These are phyloP conservation scores for Phoenix dactylifera DNA, from an alignment of 176 grass and related monocot species.

Conservation along the genomic window DNA sequence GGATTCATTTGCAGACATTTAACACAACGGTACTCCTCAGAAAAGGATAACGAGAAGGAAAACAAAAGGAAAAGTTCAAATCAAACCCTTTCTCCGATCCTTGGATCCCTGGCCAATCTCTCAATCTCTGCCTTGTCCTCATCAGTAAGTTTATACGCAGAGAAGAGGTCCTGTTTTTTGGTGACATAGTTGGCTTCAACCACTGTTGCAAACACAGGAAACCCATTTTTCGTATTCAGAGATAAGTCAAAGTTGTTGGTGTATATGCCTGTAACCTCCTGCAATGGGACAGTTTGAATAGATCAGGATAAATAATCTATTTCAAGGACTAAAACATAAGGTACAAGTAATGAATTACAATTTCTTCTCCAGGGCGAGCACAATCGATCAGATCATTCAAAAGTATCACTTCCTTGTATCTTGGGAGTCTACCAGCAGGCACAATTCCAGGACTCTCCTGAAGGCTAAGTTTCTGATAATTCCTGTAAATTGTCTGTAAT, in stretches of 20 bases:
- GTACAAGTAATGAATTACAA: constrained; percentile 46
- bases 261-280: constrained; percentile 98
- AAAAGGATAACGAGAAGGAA: constrained; percentile 16
- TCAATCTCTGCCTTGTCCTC: constrained; percentile 98
- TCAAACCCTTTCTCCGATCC: constrained; percentile 93
- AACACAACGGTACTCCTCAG: constrained; percentile 2
- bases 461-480: constrained; percentile 93
- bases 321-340: constrained; percentile 4
- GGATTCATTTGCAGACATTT: constrained; percentile 5
- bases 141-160: constrained; percentile 94
- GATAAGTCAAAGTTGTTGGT: constrained; percentile 99
- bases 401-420: constrained; percentile 99
- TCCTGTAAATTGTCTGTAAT: constrained; percentile 87
- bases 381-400: constrained; percentile 93
- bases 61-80: constrained; percentile 8
- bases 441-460: constrained; percentile 98
- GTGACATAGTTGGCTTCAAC: constrained; percentile 93
- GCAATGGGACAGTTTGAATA: constrained; percentile 16
- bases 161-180: constrained; percentile 97
- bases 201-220: constrained; percentile 93
- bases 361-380: constrained; percentile 97
- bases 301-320: constrained; percentile 14
- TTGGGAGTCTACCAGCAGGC: constrained; percentile 93
- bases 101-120: constrained; percentile 87
- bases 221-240: constrained; percentile 97